Conservation (phyloP, 2,329 filamentous ascomycete genomes). For the Cladosporium austrohemisphaericum region DNA sequence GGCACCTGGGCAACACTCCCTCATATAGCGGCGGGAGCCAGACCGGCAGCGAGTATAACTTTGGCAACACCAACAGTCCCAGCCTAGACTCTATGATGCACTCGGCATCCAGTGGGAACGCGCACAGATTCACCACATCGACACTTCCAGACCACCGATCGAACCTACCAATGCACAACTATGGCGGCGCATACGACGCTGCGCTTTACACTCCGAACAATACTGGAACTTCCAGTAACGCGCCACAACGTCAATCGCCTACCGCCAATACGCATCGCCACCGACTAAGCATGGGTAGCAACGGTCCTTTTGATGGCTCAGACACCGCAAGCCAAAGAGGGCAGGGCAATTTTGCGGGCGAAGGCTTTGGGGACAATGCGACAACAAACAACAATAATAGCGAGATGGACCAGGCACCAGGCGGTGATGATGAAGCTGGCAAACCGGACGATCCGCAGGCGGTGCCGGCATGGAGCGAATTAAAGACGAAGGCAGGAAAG, state of each 20-base stretch:
- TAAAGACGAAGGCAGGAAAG: conserved; percentile 72
- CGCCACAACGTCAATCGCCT: conserved; percentile 18
- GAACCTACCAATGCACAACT: conserved; percentile 11
- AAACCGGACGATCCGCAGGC: conserved; percentile 17
- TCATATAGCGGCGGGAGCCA: conserved; percentile 26
- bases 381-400: conserved; percentile 16
- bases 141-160: conserved; percentile 18
- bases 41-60: conserved; percentile 28
- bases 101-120: conserved; percentile 10
- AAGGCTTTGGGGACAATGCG: conserved; percentile 15
- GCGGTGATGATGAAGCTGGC: conserved; percentile 6
- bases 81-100: conserved; percentile 22
- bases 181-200: conserved; percentile 15
- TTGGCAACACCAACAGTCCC: conserved; percentile 24
- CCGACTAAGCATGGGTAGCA: conserved; percentile 31
- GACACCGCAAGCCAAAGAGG: conserved; percentile 12
- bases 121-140: conserved; percentile 10
- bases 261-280: conserved; percentile 21
- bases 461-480: conserved; percentile 47
- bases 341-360: not conserved
- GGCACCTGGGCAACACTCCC: conserved; percentile 22
- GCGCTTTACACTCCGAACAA: not conserved
- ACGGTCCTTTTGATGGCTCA: conserved; percentile 18
- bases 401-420: conserved; percentile 12
- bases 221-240: not conserved